Evolutionary conservation across 2,329 filamentous ascomycete species (phyloP), one percentile per base, ranked within the genome.

Genomic region (Aspergillus udagawae): DNA sequence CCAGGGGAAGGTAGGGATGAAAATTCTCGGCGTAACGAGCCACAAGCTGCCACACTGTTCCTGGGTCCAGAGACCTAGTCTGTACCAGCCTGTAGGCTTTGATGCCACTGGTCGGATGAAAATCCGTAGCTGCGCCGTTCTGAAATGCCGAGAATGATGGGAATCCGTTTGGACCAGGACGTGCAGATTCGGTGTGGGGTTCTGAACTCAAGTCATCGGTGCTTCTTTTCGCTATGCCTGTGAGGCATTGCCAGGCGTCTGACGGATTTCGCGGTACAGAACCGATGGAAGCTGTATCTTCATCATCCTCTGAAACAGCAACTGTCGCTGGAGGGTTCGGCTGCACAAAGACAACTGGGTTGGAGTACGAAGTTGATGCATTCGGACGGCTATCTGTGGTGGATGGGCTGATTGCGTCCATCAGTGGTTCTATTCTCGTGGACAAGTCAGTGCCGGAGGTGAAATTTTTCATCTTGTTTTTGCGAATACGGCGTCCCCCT

Each of bases 1-100:
- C 86, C 27, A 91, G 75, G 0, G 88, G 87, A 55, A 89, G 88
- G 73, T 86, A 90, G 0, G 85, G 84, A 65, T 90, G 87, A 62
- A 87, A 90, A 59, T 85, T 80, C 56, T 85, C 77, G 55, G 83
- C 83, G 63, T 87, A 89, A 28, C 85, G 84, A 42, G 75, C 71
- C 20, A 85, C 75, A 44, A 85, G 73, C 60, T 80, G 75, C 61
- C 79, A 80, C 38, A 85, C 75, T 20, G 79, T 80, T 14, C 77
- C 76, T 58, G 74, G 67, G 75, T 83, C 76, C 70, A 78, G 65
- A 68, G 70, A 73, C n/a, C 72, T 71, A 42, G 76, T 71, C 29
- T 78, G 74, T 2, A 79, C 75, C 6, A 79, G 67, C 20, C 74
- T 73, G 56, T 79, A 79, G 0, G 72, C 69, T 49, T 67, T 66